phyloP scores from a whole-genome alignment of 495 filamentous ascomycete genomes.

The Glutinoglossum americanum region DNA sequence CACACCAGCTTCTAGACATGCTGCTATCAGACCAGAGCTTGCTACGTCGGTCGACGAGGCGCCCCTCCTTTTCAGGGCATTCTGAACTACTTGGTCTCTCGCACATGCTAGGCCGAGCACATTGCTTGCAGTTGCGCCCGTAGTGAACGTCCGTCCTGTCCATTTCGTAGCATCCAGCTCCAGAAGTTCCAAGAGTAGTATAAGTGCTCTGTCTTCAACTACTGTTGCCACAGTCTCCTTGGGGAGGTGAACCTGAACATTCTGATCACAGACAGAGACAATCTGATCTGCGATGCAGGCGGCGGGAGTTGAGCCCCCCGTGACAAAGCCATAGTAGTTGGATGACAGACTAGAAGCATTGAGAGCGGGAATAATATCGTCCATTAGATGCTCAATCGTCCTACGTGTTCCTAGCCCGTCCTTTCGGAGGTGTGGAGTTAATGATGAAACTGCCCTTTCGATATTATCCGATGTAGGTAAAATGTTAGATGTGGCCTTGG shows the following conservation, averaged over 20 bases:
- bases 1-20: conserved; percentile 39
- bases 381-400: conserved; percentile 28
- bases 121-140: conserved; percentile 74
- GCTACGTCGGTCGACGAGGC: conserved; percentile 31
- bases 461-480: neutral
- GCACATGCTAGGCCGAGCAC: conserved; percentile 61
- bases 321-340: conserved; percentile 77
- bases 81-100: conserved; percentile 39
- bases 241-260: conserved; percentile 67
- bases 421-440: conserved; percentile 20
- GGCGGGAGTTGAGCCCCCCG: conserved; percentile 59
- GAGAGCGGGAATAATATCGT: conserved; percentile 42
- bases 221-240: conserved; percentile 49
- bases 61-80: conserved; percentile 18
- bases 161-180: conserved; percentile 29
- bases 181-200: conserved; percentile 47
- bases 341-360: conserved; percentile 37
- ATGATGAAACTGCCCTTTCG: conserved; percentile 8
- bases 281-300: conserved; percentile 68
- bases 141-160: conserved; percentile 56
- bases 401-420: conserved; percentile 24
- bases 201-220: conserved; percentile 49
- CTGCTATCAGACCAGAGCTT: conserved; percentile 43
- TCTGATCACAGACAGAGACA: conserved; percentile 60
- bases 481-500: neutral